A percentile compares a stretch with the other conserved stretches of the same genome.
Evolutionary conservation across 2,329 filamentous ascomycete species (phyloP).

Genomic region (Claviceps quebecensis): DNA sequence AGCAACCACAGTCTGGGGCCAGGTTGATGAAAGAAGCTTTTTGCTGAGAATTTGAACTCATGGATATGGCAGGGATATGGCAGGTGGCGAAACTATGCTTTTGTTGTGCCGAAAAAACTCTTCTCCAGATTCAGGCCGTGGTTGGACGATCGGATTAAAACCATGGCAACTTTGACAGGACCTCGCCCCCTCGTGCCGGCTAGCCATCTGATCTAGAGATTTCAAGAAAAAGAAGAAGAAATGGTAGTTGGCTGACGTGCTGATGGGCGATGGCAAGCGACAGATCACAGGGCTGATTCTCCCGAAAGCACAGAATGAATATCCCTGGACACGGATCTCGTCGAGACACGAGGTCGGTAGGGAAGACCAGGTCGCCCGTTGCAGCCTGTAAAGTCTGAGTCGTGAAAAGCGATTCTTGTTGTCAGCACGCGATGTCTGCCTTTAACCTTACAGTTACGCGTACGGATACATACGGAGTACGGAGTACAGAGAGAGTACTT

Average conservation of each 20-base stretch:
- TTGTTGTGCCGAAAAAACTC: conserved; percentile 1
- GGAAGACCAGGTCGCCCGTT: background rate
- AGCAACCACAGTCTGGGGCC: background rate
- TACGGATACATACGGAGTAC: too few species aligned
- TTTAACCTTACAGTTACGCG: too few species aligned
- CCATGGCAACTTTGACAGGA: background rate
- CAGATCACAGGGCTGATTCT: conserved; percentile 6
- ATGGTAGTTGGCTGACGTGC: background rate
- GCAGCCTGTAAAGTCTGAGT: background rate
- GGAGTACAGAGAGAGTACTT: too few species aligned
- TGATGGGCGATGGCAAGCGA: background rate
- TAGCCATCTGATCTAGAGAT: background rate
- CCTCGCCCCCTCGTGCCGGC: background rate
- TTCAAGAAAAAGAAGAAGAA: background rate
- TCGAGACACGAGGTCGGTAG: too few species aligned
- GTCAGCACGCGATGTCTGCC: too few species aligned
- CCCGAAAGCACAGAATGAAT: background rate
- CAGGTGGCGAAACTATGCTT: background rate
- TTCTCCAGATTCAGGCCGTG: background rate
- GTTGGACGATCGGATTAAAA: background rate
- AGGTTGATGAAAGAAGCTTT: background rate
- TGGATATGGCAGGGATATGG: background rate
- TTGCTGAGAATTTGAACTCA: background rate
- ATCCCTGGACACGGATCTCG: too few species aligned
- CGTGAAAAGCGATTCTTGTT: too few species aligned